phyloP scores from a whole-genome alignment of 75 land plant species.

The Azolla pinnata region DNA sequence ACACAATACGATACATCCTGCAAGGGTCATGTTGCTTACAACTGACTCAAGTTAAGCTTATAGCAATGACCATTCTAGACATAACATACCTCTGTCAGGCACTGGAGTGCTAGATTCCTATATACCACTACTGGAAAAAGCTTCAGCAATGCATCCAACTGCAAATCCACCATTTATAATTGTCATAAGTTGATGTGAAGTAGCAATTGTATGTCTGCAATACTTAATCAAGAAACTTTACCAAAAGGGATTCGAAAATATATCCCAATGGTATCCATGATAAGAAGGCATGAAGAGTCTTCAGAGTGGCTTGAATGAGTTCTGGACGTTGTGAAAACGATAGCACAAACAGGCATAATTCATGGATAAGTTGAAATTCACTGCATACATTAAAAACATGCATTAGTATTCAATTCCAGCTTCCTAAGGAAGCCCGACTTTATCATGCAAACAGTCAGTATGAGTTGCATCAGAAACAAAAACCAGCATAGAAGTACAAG shows the following conservation, averaged over 20 bases:
- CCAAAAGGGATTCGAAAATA: slow-evolving; percentile 90
- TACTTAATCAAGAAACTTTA: too few relatives aligned
- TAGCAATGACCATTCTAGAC: too few relatives aligned
- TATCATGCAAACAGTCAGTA: too few relatives aligned
- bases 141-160: slow-evolving; percentile 85
- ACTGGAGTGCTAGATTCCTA: slow-evolving; percentile 81
- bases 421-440: too few relatives aligned
- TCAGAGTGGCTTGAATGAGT: slow-evolving; percentile 82
- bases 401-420: too few relatives aligned
- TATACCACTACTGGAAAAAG: slow-evolving; percentile 72
- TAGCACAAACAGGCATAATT: slow-evolving; percentile 85
- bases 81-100: slow-evolving; percentile 75
- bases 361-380: slow-evolving; percentile 97
- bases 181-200: neutral
- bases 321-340: slow-evolving; percentile 86
- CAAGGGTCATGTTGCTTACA: too few relatives aligned
- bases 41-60: too few relatives aligned
- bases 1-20: too few relatives aligned
- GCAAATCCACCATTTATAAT: neutral
- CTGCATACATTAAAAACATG: slow-evolving; percentile 34
- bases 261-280: slow-evolving; percentile 98
- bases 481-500: too few relatives aligned
- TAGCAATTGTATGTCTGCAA: too few relatives aligned
- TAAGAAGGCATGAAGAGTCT: slow-evolving; percentile 89
- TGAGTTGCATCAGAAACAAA: too few relatives aligned